phyloP scores from a whole-genome alignment of 805 yeast species.

The Dipodascus geniculatus region DNA sequence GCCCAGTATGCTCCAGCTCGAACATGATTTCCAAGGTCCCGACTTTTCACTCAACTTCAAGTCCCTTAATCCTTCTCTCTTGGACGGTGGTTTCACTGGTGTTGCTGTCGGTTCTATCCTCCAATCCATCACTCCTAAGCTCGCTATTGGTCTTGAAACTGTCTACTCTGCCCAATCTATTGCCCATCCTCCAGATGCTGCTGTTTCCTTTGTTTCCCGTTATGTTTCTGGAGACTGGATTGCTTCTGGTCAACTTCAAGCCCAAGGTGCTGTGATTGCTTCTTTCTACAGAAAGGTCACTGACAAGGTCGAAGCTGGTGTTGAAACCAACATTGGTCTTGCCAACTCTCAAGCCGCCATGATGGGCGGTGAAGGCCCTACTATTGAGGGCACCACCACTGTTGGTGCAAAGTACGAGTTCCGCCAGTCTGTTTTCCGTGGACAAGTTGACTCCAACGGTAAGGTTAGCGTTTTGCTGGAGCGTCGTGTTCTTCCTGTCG shows the following conservation, averaged over 20 bases:
- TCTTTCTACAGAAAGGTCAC: constrained; percentile 92
- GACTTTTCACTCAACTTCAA: constrained; percentile 86
- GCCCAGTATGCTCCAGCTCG: constrained; percentile 89
- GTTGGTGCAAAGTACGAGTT: constrained; percentile 96
- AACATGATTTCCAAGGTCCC: constrained; percentile 85
- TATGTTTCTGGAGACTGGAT: constrained; percentile 85
- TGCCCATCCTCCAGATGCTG: constrained; percentile 81
- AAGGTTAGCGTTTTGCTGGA: constrained; percentile 85
- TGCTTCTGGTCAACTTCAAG: constrained; percentile 86
- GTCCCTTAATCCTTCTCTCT: constrained; percentile 75
- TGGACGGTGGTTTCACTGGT: constrained; percentile 73
- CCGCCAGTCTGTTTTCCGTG: constrained; percentile 92
- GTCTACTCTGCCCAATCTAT: constrained; percentile 59
- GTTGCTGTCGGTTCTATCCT: constrained; percentile 83
- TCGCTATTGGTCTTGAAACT: constrained; percentile 86
- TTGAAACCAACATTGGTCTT: constrained; percentile 22
- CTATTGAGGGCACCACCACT: constrained; percentile 84
- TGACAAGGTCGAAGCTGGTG: constrained; percentile 64
- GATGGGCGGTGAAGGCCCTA: constrained; percentile 75
- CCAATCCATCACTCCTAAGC: constrained; percentile 75
- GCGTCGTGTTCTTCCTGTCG: constrained; percentile 85
- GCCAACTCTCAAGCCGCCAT: constrained; percentile 45
- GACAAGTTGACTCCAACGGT: constrained; percentile 85
- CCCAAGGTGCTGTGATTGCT: constrained; percentile 79
- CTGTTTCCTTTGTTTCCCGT: constrained; percentile 81